Evolutionary conservation across 2,329 filamentous ascomycete species (phyloP).

Genomic region (Emericellopsis atlantica): DNA sequence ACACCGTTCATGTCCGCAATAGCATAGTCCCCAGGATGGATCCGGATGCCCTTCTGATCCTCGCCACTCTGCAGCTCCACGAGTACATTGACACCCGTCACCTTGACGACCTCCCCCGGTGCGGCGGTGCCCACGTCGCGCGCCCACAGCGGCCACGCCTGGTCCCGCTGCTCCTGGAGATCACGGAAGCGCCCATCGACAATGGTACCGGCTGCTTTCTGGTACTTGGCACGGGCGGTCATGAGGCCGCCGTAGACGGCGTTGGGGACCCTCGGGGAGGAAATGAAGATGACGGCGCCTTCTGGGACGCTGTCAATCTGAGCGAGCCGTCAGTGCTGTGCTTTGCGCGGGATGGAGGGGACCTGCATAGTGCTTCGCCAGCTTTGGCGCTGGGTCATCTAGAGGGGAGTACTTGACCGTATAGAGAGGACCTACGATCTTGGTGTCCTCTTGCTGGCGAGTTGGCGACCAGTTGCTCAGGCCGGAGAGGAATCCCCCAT

Average conservation of each 20-base stretch:
- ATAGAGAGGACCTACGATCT: conserved; percentile 41
- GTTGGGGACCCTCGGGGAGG: conserved; percentile 3
- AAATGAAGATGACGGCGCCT: conserved; percentile 5
- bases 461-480: conserved; percentile 41
- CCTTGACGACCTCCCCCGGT: conserved; percentile 26
- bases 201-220: conserved; percentile 3
- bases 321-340: neutral
- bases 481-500: conserved; percentile 42
- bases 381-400: conserved; percentile 30
- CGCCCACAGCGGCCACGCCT: conserved; percentile 20
- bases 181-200: conserved; percentile 5
- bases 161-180: conserved; percentile 4
- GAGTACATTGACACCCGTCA: conserved; percentile 25
- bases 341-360: neutral
- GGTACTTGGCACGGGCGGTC: conserved; percentile 3
- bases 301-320: conserved; percentile 5
- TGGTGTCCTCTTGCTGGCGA: conserved; percentile 34
- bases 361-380: conserved; percentile 31
- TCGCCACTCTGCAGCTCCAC: conserved; percentile 20
- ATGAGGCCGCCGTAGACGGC: conserved; percentile 6
- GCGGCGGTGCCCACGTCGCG: conserved; percentile 30
- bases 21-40: conserved; percentile 29
- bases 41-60: conserved; percentile 19
- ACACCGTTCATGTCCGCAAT: conserved; percentile 32
- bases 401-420: conserved; percentile 38